Percentiles rank a stretch among this genome's conserved stretches.
Conservation (phyloP, 192 early-diverging fungal genomes). For the Diversispora eburnea region DNA sequence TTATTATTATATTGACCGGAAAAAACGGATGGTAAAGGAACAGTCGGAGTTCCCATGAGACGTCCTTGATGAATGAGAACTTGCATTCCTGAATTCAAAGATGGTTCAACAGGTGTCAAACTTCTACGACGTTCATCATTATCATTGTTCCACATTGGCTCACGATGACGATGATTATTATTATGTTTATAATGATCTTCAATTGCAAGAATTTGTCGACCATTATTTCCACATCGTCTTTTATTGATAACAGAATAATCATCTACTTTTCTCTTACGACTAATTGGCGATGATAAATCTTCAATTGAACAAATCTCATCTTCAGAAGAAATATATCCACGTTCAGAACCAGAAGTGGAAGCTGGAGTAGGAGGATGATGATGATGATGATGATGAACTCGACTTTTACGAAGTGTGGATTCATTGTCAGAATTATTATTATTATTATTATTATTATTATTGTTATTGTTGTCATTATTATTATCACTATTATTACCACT, state of each 20-base stretch:
- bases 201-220: conserved; percentile 42
- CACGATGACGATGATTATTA: conserved; percentile 1
- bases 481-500: not conserved
- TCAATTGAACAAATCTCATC: conserved; percentile 20
- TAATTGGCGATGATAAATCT: not conserved
- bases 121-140: conserved; percentile 9
- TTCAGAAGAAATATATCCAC: conserved; percentile 28
- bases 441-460: no score
- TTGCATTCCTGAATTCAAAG: not conserved
- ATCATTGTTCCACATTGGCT: conserved; percentile 11
- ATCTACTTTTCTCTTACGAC: conserved; percentile 23
- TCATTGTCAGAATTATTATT: conserved; percentile 6
- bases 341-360: conserved; percentile 25
- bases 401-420: conserved; percentile 5
- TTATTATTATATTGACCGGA: conserved; percentile 2
- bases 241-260: not conserved
- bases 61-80: conserved; percentile 25
- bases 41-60: conserved; percentile 19
- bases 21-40: conserved; percentile 24
- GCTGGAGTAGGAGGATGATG: conserved; percentile 29
- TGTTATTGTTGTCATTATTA: no score
- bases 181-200: conserved; percentile 52
- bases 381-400: not conserved
- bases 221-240: conserved; percentile 14
- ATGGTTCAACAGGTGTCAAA: conserved; percentile 16